Evolutionary conservation across 805 yeast species (phyloP).

Genomic region (Starmerella gropengiesseri): DNA sequence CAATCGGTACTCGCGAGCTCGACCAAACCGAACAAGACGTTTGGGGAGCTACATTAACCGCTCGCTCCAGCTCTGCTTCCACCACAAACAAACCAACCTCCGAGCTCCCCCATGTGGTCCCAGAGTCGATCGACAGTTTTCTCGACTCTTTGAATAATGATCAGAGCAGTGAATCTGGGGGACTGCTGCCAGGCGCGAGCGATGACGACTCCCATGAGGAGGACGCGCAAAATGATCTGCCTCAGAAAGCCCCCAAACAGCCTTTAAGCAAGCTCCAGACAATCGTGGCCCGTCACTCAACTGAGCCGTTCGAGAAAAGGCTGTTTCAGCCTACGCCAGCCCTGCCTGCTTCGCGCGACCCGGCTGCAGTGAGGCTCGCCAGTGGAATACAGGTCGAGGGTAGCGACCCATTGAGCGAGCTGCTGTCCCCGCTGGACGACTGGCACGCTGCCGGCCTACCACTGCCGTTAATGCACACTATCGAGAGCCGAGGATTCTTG

Average conservation of each 20-base stretch:
- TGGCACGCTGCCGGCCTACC: conserved; percentile 83
- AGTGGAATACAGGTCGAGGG: conserved; percentile 54
- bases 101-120: too few species aligned
- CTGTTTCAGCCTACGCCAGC: conserved; percentile 2
- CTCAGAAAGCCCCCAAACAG: neutral
- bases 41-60: too few species aligned
- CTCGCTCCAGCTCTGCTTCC: too few species aligned
- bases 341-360: conserved; percentile 39
- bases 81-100: too few species aligned
- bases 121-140: too few species aligned
- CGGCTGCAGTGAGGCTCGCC: conserved; percentile 40
- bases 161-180: too few species aligned
- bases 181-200: too few species aligned
- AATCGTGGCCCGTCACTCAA: neutral
- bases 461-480: conserved; percentile 40
- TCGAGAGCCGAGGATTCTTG: conserved; percentile 43
- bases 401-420: too few species aligned
- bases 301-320: conserved; percentile 5
- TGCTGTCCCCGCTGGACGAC: conserved; percentile 49
- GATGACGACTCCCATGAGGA: neutral
- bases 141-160: too few species aligned
- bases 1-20: neutral
- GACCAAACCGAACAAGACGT: neutral
- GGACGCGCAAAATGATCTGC: neutral
- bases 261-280: conserved; percentile 3